phyloP scores from a whole-genome alignment of 2,329 filamentous ascomycete genomes.

The Leptographium wingfieldii region DNA sequence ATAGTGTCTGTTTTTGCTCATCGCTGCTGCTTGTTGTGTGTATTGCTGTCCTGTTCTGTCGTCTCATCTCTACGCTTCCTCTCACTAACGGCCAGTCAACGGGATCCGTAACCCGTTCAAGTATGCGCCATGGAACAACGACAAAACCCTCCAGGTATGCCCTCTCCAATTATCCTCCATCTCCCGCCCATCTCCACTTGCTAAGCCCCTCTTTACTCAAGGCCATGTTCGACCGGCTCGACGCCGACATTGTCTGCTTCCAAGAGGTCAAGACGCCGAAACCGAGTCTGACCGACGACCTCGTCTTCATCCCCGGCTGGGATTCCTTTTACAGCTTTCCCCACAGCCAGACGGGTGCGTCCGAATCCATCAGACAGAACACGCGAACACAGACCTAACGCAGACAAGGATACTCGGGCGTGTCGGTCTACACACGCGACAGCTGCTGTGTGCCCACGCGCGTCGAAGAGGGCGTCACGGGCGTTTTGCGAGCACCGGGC shows the following conservation, averaged over 20 bases:
- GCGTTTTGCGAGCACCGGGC: slow-evolving; percentile 61
- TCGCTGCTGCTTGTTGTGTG: neutral
- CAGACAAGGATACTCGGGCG: slow-evolving; percentile 79
- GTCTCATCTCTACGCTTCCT: neutral
- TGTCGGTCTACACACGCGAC: slow-evolving; percentile 90
- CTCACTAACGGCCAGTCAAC: slow-evolving; percentile 32
- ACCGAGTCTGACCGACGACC: slow-evolving; percentile 85
- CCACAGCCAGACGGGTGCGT: slow-evolving; percentile 75
- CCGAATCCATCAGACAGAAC: neutral
- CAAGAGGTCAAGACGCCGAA: slow-evolving; percentile 95
- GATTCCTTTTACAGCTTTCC: slow-evolving; percentile 93
- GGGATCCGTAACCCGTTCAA: slow-evolving; percentile 73
- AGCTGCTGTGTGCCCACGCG: slow-evolving; percentile 72
- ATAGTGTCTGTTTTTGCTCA: too few species aligned
- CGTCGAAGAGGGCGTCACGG: slow-evolving; percentile 89
- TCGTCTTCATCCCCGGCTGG: slow-evolving; percentile 91
- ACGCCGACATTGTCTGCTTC: slow-evolving; percentile 86
- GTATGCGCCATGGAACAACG: slow-evolving; percentile 72
- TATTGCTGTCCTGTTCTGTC: slow-evolving; percentile 2
- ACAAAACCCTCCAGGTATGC: slow-evolving; percentile 54
- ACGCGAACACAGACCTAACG: neutral
- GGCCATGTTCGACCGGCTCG: slow-evolving; percentile 89
- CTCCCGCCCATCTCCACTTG: neutral
- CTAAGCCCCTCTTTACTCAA: slow-evolving; percentile 18
- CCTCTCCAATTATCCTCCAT: neutral